Base-by-base conservation (phyloP, 2,329 filamentous ascomycete species). In the Nectriaceae sp. region DNA sequence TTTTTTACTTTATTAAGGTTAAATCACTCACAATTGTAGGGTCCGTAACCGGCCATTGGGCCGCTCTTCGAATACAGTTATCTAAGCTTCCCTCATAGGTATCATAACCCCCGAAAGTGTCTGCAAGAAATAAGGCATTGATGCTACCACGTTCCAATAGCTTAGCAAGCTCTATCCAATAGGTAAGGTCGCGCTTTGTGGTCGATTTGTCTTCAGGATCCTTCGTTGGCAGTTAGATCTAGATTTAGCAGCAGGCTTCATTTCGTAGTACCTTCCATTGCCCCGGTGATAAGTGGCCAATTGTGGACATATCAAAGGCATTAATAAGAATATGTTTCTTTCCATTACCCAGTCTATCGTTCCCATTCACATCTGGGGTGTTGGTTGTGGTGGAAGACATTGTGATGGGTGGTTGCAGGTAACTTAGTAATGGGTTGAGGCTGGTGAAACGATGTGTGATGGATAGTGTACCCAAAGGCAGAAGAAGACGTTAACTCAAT, bases 91-190 rank as follows among this genome's bases (percentile, higher is more conserved):
- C 55, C 19, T 56, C 43, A 35, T 56, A 55, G 2, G 54, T 51
- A 4, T 4, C 3, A 2, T 29, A 4, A 38, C 62, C 37, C 39
- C 65, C 63, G 19, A 66, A 45, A 5, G 85, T 82, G 57, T 87
- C 84, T 0, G 84, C 84, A 44, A 87, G 83, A 66, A 87, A 87
- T n/a, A 87, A 82, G 11, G 80, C 82, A 45, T 86, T 82, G 54
- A 86, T 84, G 42, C 84, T 82, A 11, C 78, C 82, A 3, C 73
- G 53, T 22, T 64, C 61, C 0, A 64, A 54, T 13, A 57, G 45
- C 41, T 63, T 50, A 2, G 58, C 57, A n/a, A 87, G 68, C 40
- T 80, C 73, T 0, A 79, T 73, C 83, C 84, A 87, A 53, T 85
- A 79, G 4, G 76, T 67, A 37, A 85, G 66, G 37, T 76, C 73